Percentiles rank a stretch among this genome's conserved stretches.
Conservation (phyloP, 2,329 filamentous ascomycete species). For the Claviceps sp. region DNA sequence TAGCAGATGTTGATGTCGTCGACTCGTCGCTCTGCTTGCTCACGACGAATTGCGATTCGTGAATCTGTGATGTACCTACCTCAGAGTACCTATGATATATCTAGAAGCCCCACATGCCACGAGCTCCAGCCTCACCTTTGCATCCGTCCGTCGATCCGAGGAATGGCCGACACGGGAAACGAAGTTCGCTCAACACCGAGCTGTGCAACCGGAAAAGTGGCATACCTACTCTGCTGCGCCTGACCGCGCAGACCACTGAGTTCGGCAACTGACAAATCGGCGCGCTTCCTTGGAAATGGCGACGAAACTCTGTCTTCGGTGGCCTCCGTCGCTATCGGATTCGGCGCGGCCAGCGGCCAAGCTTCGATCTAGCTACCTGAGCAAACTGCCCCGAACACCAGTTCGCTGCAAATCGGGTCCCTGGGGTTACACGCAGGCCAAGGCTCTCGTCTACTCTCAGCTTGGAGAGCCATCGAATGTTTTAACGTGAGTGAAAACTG, state of each 20-base stretch:
- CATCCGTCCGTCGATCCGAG: neutral
- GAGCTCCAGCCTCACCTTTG: too few relatives aligned
- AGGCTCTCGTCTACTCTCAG: slow-evolving; percentile 63
- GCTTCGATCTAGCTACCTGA: slow-evolving; percentile 6
- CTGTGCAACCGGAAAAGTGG: neutral
- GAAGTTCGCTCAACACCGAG: neutral
- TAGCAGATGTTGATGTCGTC: too few relatives aligned
- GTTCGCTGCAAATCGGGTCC: slow-evolving; percentile 42
- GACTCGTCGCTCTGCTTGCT: too few relatives aligned
- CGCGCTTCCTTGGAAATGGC: slow-evolving; percentile 9
- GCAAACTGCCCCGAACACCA: slow-evolving; percentile 12
- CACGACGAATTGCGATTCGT: too few relatives aligned
- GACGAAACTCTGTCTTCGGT: slow-evolving; percentile 11
- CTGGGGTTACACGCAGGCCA: slow-evolving; percentile 75
- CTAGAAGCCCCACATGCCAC: neutral
- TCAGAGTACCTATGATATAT: too few relatives aligned
- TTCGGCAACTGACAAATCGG: neutral
- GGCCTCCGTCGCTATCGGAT: slow-evolving; percentile 11
- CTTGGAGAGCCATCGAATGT: slow-evolving; percentile 66
- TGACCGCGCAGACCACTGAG: neutral
- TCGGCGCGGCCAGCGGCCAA: slow-evolving; percentile 11
- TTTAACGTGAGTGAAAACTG: slow-evolving; percentile 32
- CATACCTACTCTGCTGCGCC: neutral
- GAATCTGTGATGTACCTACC: too few relatives aligned
- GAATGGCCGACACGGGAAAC: neutral